phyloP scores from a whole-genome alignment of 2,329 filamentous ascomycete genomes.

The Aspergillus sp. region DNA sequence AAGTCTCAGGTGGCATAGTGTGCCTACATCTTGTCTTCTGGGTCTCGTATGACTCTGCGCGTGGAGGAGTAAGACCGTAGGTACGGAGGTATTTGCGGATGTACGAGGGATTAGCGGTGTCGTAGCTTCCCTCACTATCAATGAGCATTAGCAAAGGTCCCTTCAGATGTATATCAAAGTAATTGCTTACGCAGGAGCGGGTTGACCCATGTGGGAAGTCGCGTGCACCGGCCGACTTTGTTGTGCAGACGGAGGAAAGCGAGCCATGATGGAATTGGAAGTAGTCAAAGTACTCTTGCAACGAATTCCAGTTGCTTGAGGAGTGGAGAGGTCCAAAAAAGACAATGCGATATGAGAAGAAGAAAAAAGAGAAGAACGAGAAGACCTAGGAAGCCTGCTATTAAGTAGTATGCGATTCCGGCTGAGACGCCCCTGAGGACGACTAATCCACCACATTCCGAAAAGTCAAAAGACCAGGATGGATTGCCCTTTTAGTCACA shows the following conservation, averaged over 20 bases:
- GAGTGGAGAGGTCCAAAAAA: constrained; percentile 9
- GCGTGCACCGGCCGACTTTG: constrained; percentile 32
- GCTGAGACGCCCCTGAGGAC: not conserved
- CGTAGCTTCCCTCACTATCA: constrained; percentile 38
- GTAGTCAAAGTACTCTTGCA: constrained; percentile 15
- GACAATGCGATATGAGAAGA: constrained; percentile 9
- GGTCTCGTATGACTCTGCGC: constrained; percentile 42
- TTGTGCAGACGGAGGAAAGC: constrained; percentile 23
- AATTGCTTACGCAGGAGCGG: constrained; percentile 25
- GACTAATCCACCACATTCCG: constrained; percentile 1
- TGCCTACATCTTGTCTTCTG: constrained; percentile 43
- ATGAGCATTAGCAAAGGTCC: no score
- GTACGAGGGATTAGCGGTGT: constrained; percentile 44
- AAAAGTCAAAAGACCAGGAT: not conserved
- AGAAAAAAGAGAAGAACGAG: constrained; percentile 2
- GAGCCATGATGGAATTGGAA: constrained; percentile 29
- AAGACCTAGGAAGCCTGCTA: not conserved
- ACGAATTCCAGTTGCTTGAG: constrained; percentile 3
- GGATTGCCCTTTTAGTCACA: not conserved
- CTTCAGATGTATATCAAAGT: no score
- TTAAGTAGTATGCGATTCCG: not conserved
- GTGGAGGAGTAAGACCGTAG: constrained; percentile 45
- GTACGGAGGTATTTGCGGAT: constrained; percentile 48
- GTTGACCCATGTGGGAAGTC: constrained; percentile 27
- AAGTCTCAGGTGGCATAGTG: not conserved